A percentile compares a stretch with the other conserved stretches of the same genome.
phyloP scores from a whole-genome alignment of 257 asterid genomes.

The Linaria vulgaris region DNA sequence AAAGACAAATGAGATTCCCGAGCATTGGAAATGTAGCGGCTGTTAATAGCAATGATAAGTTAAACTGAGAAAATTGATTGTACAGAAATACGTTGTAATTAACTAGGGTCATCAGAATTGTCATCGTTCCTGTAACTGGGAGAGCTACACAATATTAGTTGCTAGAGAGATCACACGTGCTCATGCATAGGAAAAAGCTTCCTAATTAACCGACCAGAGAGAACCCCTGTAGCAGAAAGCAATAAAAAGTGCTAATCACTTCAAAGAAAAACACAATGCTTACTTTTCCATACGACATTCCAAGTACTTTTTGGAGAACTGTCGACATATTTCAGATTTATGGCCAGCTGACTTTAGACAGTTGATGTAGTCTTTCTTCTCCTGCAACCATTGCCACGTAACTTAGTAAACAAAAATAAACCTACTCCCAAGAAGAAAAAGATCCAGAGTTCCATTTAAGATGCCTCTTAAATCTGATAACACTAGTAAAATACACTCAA shows the following conservation, averaged over 20 bases:
- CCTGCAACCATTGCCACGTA: constrained; percentile 50
- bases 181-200: not conserved
- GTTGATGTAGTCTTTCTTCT: constrained; percentile 77
- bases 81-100: not conserved
- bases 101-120: constrained; percentile 2
- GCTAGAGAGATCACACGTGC: too few relatives aligned
- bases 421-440: not conserved
- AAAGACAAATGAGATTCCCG: not conserved
- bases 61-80: not conserved
- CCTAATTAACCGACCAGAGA: not conserved
- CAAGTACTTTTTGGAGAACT: constrained; percentile 74
- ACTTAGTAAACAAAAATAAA: constrained; percentile 20
- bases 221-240: not conserved
- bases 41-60: constrained; percentile 11
- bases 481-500: not conserved
- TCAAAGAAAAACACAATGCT: constrained; percentile 26
- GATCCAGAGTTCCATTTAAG: constrained; percentile 6
- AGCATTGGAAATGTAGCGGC: not conserved
- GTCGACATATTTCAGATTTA: constrained; percentile 75
- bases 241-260: not conserved
- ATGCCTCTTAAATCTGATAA: not conserved
- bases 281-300: constrained; percentile 96
- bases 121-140: constrained; percentile 2
- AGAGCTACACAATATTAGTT: too few relatives aligned
- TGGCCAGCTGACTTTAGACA: constrained; percentile 78